A percentile compares a stretch with the other conserved stretches of the same genome.
These are phyloP conservation scores for Streptanthus diversifolius DNA, from an alignment of 345 rosid genomes.

Conservation along the genomic window DNA sequence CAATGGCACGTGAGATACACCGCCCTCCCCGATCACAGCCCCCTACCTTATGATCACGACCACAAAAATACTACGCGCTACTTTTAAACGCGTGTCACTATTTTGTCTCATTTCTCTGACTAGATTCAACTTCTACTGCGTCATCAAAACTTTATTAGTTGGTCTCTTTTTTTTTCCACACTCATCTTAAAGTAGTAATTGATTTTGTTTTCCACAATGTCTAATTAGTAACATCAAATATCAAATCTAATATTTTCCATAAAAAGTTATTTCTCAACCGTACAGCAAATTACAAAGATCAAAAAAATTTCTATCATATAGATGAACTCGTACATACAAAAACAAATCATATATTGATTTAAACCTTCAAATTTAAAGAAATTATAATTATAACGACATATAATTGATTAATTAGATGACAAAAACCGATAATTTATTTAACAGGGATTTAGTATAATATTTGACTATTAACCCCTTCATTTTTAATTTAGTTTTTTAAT, in stretches of 20 bases:
- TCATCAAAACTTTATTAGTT: constrained; percentile 34
- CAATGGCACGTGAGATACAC: constrained; percentile 9
- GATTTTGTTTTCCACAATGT: neutral
- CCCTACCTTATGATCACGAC: neutral
- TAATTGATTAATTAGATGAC: too few species aligned
- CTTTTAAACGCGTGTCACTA: neutral
- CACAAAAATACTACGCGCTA: constrained; percentile 19
- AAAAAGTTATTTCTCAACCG: neutral
- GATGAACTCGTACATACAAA: neutral
- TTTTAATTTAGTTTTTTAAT: too few species aligned
- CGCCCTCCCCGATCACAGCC: neutral
- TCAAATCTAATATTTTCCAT: neutral
- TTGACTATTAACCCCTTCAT: too few species aligned
- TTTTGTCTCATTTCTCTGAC: constrained; percentile 30
- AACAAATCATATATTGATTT: too few species aligned
- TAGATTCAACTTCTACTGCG: constrained; percentile 30
- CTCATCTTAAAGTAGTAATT: neutral
- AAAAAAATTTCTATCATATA: neutral
- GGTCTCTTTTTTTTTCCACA: neutral
- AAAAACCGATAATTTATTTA: too few species aligned
- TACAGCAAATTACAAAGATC: neutral
- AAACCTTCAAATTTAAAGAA: too few species aligned
- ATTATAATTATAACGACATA: too few species aligned
- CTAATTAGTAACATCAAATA: constrained; percentile 13
- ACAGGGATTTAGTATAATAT: too few species aligned